Conservation (phyloP, 176 grass and related monocot genomes). For the Areca catechu region DNA sequence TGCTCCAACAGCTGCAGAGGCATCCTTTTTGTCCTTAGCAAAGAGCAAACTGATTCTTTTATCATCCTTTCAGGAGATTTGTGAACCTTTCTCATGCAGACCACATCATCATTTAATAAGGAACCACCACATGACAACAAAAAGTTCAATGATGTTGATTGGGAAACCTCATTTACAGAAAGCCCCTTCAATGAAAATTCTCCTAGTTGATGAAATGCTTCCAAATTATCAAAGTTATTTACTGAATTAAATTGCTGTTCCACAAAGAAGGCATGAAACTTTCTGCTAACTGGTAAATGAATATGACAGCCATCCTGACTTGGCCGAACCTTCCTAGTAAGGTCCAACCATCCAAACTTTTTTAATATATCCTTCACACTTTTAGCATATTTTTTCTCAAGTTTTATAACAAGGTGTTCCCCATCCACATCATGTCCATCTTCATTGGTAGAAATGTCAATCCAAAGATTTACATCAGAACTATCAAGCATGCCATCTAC, state of each 20-base stretch:
- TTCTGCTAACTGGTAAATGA: constrained; percentile 50
- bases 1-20: constrained; percentile 47
- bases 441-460: constrained; percentile 11
- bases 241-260: constrained; percentile 22
- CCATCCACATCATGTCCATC: constrained; percentile 18
- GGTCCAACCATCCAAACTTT: constrained; percentile 77
- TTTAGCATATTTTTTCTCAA: constrained; percentile 80
- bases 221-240: constrained; percentile 22
- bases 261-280: constrained; percentile 34
- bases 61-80: constrained; percentile 70
- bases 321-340: constrained; percentile 71
- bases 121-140: constrained; percentile 43
- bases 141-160: constrained; percentile 33
- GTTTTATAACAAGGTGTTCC: constrained; percentile 36
- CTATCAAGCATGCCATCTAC: not conserved
- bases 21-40: constrained; percentile 57
- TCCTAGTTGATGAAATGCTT: constrained; percentile 18
- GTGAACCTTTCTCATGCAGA: constrained; percentile 34
- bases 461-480: not conserved
- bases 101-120: constrained; percentile 58
- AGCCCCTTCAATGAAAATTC: constrained; percentile 24
- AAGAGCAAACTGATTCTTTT: constrained; percentile 57
- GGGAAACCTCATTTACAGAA: constrained; percentile 24
- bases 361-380: constrained; percentile 68
- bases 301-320: constrained; percentile 48